Evolutionary conservation across 1,284 basidiomycete species (phyloP).

Genomic region (Schizophyllum commune): DNA sequence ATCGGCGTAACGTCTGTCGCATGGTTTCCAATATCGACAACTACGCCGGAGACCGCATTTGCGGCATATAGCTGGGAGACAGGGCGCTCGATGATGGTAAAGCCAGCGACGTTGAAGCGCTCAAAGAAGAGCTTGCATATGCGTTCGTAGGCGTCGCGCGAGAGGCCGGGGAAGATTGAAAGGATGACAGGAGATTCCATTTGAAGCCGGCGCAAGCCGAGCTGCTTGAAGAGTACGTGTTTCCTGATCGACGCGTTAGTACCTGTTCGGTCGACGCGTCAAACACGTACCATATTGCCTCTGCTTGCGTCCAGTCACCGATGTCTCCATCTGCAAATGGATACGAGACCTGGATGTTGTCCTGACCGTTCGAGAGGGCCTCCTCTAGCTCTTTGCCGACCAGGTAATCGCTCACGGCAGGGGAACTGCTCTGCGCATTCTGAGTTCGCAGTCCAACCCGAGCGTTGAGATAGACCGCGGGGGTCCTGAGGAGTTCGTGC

Average conservation of each 20-base stretch:
- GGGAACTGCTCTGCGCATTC: conserved; percentile 19
- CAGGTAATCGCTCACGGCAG: conserved; percentile 73
- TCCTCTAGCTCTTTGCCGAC: conserved; percentile 79
- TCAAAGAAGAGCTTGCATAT: conserved; percentile 91
- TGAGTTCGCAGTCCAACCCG: conserved; percentile 25
- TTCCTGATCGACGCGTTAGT: conserved; percentile 46
- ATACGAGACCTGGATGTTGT: conserved; percentile 65
- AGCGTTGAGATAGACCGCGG: conserved; percentile 34
- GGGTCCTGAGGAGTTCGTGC: conserved; percentile 70
- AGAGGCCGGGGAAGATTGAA: conserved; percentile 62
- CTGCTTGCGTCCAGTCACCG: conserved; percentile 84
- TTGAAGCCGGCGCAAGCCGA: conserved; percentile 74
- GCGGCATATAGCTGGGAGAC: conserved; percentile 80
- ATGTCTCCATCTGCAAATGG: conserved; percentile 77
- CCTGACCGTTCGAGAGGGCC: conserved; percentile 65
- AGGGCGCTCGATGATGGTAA: conserved; percentile 80
- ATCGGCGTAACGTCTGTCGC: conserved; percentile 76
- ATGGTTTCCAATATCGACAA: conserved; percentile 80
- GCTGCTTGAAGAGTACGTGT: conserved; percentile 71
- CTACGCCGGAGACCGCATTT: conserved; percentile 71
- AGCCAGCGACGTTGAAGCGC: conserved; percentile 86
- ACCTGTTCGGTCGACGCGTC: not conserved
- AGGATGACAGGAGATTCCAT: conserved; percentile 86
- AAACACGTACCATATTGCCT: conserved; percentile 76
- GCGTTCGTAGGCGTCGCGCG: conserved; percentile 67